Base-by-base conservation (phyloP, 495 filamentous ascomycete genomes). In the Penicillium bialowiezense region DNA sequence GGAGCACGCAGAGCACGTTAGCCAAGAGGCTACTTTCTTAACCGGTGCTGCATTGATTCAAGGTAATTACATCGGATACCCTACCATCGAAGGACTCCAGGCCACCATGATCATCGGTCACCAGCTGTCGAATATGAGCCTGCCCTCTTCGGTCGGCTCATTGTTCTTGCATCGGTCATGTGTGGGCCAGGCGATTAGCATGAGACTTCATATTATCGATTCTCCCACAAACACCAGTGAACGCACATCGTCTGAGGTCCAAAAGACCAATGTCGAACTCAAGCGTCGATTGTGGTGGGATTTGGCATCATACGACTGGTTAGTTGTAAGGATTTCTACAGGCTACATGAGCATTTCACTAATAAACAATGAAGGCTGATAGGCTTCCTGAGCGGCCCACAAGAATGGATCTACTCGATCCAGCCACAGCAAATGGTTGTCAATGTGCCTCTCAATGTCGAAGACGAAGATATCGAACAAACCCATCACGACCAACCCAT, bases 271-370 rank as follows among this genome's bases (percentile, higher is more conserved):
- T 14, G 18, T 65, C 39, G 69, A 78, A 49, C 39, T 68, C 10
- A 73, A 69, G 32, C 52, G 70, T n/a, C 55, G 70, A 3, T 47
- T 78, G 3, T 76, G 72, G 64, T 79, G 76, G 76, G 69, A 77
- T 48, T 45, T 77, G 9, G 62, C 59, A 9, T 54, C 70, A 2
- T 70, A 64, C 36, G 76, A 78, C 48, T 79, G 76, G 76, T 75
- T 61, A 28, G 56, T 52, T 19, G 7, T n/a, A n/a, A n/a, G n/a
- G 8, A 31, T 14, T 7, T 1, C 14, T 21, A 32, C 19, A 18
- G 33, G 48, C 47, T 40, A 28, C 41, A 8, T 41, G 58, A 3
- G 49, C 23, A 52, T 12, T 33, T 52, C n/a, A 48, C 44, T 57
- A 14, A 54, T 15, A 1, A 14, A 35, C 9, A 7, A 3, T 14